Evolutionary conservation across 2,329 filamentous ascomycete genomes (phyloP), one percentile per base, ranked within the genome.

Genomic region (Colletotrichum nymphaeae): DNA sequence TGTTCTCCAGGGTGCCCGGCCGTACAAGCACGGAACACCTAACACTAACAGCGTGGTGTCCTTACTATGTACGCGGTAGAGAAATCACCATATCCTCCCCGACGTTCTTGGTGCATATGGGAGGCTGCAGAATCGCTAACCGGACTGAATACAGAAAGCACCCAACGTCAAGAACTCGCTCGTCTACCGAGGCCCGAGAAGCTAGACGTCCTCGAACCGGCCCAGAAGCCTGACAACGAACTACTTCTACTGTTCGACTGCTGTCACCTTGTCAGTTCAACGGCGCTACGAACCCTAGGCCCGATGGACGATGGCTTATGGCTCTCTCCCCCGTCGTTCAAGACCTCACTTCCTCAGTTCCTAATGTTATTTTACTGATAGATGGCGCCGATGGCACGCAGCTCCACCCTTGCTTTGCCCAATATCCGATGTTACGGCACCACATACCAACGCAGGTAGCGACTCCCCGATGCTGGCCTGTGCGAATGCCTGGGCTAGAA

Each of bases 371-470:
- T 56, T 22, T 11, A 46, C 37, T 28, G 32, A 56, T 65, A 24
- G 32, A 65, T 42, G 52, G 52, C 22, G 16, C 63, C 24, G 16
- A 56, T 57, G 52, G 32, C 32, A 64, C 42, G 57, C 67, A 49
- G 55, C 60, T 70, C 71, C 67, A 73, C 62, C 62, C 60, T 62
- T 73, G 67, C 66, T 52, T 60, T 57, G 63, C 32, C 67, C 53
- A 66, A 73, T 70, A 73, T 73, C 70, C 67, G 70, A 73, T 70
- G 67, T 57, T 28, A 70, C 58, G 46, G 67, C 70, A 62, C 60
- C 46, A 42, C 49, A 62, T 53, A 57, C 71, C 71, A 58, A 71
- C 67, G 67, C 53, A 73, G 71, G 67, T 30, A 71, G 71, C 67
- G 56, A 58, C 63, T 62, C 49, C 70, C 70, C 60, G 60, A 56